phyloP scores from a whole-genome alignment of 768 basidiomycete genomes.

The Agrocybe pediades region DNA sequence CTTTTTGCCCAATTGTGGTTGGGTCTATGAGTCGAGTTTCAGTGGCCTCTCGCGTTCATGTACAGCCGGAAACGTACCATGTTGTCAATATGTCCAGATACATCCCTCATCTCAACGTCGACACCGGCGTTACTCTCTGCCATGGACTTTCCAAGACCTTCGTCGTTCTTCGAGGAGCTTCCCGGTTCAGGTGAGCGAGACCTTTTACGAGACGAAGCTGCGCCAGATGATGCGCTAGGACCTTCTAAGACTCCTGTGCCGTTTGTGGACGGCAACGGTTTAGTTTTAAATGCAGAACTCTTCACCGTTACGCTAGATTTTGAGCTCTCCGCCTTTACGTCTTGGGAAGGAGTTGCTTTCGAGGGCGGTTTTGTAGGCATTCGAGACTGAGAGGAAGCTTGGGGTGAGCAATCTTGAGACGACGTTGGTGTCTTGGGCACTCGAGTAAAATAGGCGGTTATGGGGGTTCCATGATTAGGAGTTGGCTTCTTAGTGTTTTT shows the following conservation, averaged over 20 bases:
- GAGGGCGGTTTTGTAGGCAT: constrained; percentile 1
- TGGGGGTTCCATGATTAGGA: constrained; percentile 25
- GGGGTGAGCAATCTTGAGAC: constrained; percentile 14
- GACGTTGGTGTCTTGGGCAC: constrained; percentile 19
- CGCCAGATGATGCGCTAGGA: not conserved
- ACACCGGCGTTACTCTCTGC: constrained; percentile 40
- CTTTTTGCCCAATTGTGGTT: constrained; percentile 32
- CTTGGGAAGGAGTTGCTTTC: not conserved
- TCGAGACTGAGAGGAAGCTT: constrained; percentile 5
- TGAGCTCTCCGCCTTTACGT: not conserved
- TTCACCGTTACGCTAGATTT: too few species aligned
- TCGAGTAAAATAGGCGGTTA: constrained; percentile 51
- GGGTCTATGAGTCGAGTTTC: constrained; percentile 11
- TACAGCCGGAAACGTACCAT: constrained; percentile 12
- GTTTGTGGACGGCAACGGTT: not conserved
- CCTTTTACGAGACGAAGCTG: constrained; percentile 17
- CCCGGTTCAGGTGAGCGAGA: constrained; percentile 15
- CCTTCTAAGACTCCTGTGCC: not conserved
- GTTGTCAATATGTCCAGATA: constrained; percentile 32
- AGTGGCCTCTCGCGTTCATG: not conserved
- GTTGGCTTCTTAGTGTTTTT: constrained; percentile 29
- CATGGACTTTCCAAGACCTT: too few species aligned
- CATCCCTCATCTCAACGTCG: constrained; percentile 28
- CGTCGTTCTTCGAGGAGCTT: too few species aligned
- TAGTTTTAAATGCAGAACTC: not conserved